These are phyloP conservation scores for Polygonum maritimum DNA, from an alignment of 148 eudicot species.

Conservation along the genomic window DNA sequence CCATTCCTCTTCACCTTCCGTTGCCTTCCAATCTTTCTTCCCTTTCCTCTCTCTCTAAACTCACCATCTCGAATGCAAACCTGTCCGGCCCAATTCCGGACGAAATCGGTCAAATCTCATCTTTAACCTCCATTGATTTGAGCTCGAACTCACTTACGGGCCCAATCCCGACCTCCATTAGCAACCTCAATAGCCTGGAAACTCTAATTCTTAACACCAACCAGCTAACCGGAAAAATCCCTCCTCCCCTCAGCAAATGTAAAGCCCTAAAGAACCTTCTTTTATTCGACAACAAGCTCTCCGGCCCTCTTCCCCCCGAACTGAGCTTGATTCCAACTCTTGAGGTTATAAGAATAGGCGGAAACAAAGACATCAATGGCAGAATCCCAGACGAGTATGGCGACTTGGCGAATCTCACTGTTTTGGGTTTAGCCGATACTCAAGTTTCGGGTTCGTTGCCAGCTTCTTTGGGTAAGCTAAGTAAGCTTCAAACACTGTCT, in stretches of 20 bases:
- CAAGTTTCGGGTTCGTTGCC: conserved; percentile 49
- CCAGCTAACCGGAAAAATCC: conserved; percentile 44
- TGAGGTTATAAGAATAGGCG: conserved; percentile 38
- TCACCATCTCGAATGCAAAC: conserved; percentile 34
- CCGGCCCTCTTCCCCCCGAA: conserved; percentile 36
- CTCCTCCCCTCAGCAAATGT: conserved; percentile 32
- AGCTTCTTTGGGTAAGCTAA: conserved; percentile 35
- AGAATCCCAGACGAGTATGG: conserved; percentile 40
- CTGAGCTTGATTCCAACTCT: conserved; percentile 23
- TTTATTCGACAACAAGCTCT: conserved; percentile 37
- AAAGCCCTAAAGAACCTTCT: conserved; percentile 25
- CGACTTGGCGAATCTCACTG: conserved; percentile 31
- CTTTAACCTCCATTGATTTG: conserved; percentile 29
- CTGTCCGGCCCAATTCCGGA: conserved; percentile 48
- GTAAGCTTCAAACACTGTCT: conserved; percentile 48
- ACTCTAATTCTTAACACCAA: conserved; percentile 46
- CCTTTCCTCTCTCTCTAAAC: conserved; percentile 20
- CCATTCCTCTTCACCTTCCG: conserved; percentile 29
- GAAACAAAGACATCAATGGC: conserved; percentile 47
- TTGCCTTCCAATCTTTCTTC: conserved; percentile 38
- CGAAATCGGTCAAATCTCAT: conserved; percentile 25
- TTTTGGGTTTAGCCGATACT: conserved; percentile 56
- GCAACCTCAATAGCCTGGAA: conserved; percentile 33
- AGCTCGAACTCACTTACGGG: conserved; percentile 44
- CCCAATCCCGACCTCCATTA: conserved; percentile 32